Percentiles rank a stretch among this genome's conserved stretches.
Evolutionary conservation across 139 green algal species (phyloP).

Genomic region (Chlorella vulgaris): DNA sequence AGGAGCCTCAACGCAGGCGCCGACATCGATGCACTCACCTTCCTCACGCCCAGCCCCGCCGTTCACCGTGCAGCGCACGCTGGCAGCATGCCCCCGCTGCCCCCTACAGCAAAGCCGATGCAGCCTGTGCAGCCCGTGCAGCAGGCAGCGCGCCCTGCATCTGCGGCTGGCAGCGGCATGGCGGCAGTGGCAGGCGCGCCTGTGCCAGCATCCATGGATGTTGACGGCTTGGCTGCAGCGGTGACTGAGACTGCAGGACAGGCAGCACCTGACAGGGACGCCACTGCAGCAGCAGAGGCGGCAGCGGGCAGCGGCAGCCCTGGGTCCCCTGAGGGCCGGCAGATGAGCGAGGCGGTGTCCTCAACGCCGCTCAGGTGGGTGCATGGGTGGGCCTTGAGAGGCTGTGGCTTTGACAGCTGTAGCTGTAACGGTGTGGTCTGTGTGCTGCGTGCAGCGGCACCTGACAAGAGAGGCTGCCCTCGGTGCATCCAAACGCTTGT

Average conservation of each 20-base stretch:
- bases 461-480: no score
- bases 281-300: background rate
- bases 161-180: background rate
- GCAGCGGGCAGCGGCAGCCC: background rate
- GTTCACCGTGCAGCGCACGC: background rate
- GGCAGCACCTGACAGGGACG: background rate
- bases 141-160: background rate
- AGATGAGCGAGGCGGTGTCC: background rate
- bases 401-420: no score
- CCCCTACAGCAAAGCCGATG: background rate
- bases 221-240: no score
- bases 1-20: no score
- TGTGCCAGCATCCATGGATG: background rate
- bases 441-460: no score
- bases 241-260: no score
- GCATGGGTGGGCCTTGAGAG: background rate
- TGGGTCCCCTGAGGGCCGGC: background rate
- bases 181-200: background rate
- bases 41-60: background rate
- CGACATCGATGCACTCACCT: background rate
- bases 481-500: no score
- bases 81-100: background rate
- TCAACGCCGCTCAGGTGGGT: background rate
- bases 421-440: no score
- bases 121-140: background rate